These are phyloP conservation scores for Globisporangium splendens DNA, from an alignment of 352 stramenopile genomes.

Conservation along the genomic window DNA sequence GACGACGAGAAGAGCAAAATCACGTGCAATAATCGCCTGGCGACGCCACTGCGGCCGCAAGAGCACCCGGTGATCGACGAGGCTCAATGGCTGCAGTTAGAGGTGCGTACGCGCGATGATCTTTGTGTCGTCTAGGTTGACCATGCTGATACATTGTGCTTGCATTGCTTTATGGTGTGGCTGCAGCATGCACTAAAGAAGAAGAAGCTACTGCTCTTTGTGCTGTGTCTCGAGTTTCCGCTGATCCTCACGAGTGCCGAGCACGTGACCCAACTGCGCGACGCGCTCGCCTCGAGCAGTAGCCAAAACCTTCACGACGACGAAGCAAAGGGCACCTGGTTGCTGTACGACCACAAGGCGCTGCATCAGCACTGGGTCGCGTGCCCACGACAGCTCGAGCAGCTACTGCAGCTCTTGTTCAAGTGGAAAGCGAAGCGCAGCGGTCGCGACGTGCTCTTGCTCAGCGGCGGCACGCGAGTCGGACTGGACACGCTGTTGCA, in stretches of 20 bases:
- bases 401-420: slow-evolving; percentile 66
- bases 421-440: slow-evolving; percentile 71
- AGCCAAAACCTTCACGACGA: background rate
- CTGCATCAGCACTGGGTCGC: slow-evolving; percentile 64
- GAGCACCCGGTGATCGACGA: slow-evolving; percentile 65
- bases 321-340: slow-evolving; percentile 18
- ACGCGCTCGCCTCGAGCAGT: slow-evolving; percentile 17
- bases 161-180: slow-evolving; percentile 4
- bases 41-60: slow-evolving; percentile 37
- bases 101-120: slow-evolving; percentile 23
- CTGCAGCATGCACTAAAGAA: slow-evolving; percentile 52
- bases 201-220: slow-evolving; percentile 54
- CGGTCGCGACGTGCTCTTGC: slow-evolving; percentile 60
- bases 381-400: slow-evolving; percentile 63
- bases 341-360: slow-evolving; percentile 53
- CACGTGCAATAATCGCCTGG: slow-evolving; percentile 62
- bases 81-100: slow-evolving; percentile 60
- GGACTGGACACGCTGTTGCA: slow-evolving; percentile 62
- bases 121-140: background rate
- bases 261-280: slow-evolving; percentile 40
- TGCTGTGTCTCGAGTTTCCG: slow-evolving; percentile 67
- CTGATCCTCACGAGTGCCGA: slow-evolving; percentile 52
- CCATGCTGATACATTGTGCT: background rate
- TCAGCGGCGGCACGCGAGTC: slow-evolving; percentile 64
- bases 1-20: slow-evolving; percentile 40